These are phyloP conservation scores for Calvatia gigantea DNA, from an alignment of 768 basidiomycete species.

Conservation along the genomic window DNA sequence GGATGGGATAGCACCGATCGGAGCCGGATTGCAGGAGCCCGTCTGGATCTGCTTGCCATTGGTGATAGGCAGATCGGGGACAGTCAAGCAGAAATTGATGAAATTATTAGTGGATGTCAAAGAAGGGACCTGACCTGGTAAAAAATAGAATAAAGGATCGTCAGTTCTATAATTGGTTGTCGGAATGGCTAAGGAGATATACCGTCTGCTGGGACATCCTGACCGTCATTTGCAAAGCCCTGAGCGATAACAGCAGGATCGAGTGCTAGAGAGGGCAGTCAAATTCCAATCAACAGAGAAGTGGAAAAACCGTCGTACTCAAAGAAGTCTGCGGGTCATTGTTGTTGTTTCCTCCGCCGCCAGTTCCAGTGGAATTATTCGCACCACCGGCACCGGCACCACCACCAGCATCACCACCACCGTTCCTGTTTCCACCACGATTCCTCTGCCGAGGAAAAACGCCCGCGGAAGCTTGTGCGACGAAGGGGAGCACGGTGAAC, in stretches of 20 bases:
- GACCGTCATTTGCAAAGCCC: slow-evolving; percentile 49
- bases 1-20: slow-evolving; percentile 46
- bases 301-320: slow-evolving; percentile 24
- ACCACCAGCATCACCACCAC: not conserved
- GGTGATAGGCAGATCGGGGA: slow-evolving; percentile 43
- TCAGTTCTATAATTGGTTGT: not conserved
- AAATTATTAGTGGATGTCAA: slow-evolving; percentile 60
- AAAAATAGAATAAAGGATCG: not conserved
- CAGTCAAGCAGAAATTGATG: slow-evolving; percentile 50
- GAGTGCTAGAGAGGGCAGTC: slow-evolving; percentile 35
- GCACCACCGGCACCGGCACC: slow-evolving; percentile 15
- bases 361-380: too few relatives aligned
- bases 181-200: slow-evolving; percentile 3
- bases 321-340: slow-evolving; percentile 42
- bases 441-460: slow-evolving; percentile 22
- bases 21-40: slow-evolving; percentile 51
- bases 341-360: slow-evolving; percentile 16
- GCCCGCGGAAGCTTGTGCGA: slow-evolving; percentile 31
- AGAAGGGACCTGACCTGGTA: slow-evolving; percentile 44
- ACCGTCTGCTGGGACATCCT: slow-evolving; percentile 36
- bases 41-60: slow-evolving; percentile 42
- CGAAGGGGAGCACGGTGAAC: slow-evolving; percentile 35
- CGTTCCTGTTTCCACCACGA: slow-evolving; percentile 9
- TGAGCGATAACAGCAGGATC: slow-evolving; percentile 46
- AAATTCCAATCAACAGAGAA: not conserved